These are phyloP conservation scores for Dioscorea dumetorum DNA, from an alignment of 106 monocot species.

Conservation along the genomic window DNA sequence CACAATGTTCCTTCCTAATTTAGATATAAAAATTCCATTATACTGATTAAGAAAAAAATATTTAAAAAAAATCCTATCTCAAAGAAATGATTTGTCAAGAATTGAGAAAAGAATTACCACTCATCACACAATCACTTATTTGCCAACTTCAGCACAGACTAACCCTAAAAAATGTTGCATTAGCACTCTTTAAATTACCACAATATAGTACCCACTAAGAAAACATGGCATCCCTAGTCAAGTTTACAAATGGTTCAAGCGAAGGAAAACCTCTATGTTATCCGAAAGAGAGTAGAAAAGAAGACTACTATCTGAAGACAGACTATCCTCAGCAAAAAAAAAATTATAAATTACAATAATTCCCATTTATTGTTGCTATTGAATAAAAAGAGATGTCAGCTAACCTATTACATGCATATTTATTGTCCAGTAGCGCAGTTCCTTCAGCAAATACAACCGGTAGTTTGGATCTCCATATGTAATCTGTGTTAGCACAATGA, in stretches of 20 bases:
- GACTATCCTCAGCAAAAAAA: neutral
- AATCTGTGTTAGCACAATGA: slow-evolving; percentile 37
- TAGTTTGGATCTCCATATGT: slow-evolving; percentile 98
- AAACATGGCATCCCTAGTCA: no score
- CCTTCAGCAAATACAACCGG: slow-evolving; percentile 58
- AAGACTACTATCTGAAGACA: neutral
- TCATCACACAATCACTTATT: no score
- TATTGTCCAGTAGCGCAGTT: slow-evolving; percentile 52
- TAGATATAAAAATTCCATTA: neutral
- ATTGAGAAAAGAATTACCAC: no score
- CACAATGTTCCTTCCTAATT: neutral
- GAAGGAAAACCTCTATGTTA: neutral
- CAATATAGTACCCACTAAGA: no score
- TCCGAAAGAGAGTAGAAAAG: neutral
- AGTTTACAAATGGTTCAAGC: no score
- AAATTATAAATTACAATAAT: neutral
- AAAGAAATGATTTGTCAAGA: no score
- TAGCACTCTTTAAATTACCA: no score
- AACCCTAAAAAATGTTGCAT: no score
- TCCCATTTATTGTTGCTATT: neutral
- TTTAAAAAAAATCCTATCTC: no score
- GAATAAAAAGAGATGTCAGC: neutral
- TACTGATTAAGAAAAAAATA: no score
- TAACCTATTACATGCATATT: slow-evolving; percentile 85
- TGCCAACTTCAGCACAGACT: no score